Evolutionary conservation across 75 land plant genomes (phyloP).

Genomic region (Selaginella tamariscina): DNA sequence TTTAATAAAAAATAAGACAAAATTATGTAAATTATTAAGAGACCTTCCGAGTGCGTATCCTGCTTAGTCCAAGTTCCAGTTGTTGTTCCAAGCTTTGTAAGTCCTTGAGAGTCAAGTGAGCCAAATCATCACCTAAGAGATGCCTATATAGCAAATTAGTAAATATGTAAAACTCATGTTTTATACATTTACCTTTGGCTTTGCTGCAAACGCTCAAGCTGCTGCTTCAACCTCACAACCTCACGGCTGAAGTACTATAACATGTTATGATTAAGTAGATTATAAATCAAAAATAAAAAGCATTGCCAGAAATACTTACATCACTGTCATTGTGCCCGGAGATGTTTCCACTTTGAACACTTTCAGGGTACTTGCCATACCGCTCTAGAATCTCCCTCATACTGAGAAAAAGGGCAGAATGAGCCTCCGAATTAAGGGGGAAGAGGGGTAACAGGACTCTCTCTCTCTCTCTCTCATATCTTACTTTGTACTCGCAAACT

Average conservation of each 20-base stretch:
- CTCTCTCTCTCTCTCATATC: background rate
- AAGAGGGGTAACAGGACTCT: background rate
- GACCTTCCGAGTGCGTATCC: conserved; percentile 8
- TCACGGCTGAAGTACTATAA: conserved; percentile 23
- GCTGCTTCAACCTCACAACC: conserved; percentile 23
- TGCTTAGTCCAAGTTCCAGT: background rate
- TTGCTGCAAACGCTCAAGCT: conserved; percentile 24
- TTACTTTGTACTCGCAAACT: conserved; percentile 19
- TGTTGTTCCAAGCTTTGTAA: conserved; percentile 2
- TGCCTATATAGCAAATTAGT: background rate
- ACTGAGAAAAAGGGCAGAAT: conserved; percentile 10
- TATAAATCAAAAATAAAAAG: background rate
- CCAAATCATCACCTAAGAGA: conserved; percentile 11
- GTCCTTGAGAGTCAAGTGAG: conserved; percentile 7
- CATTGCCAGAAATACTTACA: conserved; percentile 1
- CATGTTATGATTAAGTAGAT: background rate
- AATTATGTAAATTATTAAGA: background rate
- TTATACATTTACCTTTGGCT: conserved; percentile 15
- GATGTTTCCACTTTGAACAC: conserved; percentile 16
- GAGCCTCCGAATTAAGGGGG: background rate
- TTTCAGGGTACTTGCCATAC: conserved; percentile 21
- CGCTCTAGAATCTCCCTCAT: conserved; percentile 24
- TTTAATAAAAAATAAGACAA: background rate
- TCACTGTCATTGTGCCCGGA: conserved; percentile 14
- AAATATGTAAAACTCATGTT: background rate